phyloP scores from a whole-genome alignment of 140 eudicot genomes.

The Ambrosia hybrid region DNA sequence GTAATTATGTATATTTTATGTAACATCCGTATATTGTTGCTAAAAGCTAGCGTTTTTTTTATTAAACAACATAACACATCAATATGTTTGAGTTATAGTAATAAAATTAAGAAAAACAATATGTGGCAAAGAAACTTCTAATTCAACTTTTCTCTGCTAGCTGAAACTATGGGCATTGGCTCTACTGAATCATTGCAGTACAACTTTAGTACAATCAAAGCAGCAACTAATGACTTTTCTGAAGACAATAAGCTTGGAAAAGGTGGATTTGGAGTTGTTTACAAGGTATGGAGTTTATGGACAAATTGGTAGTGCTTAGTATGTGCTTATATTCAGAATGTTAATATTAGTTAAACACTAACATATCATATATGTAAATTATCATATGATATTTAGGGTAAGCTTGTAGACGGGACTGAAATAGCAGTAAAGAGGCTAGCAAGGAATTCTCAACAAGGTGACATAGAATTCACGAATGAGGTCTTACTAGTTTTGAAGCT shows the following conservation, averaged over 20 bases:
- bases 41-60: not conserved
- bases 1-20: too few relatives aligned
- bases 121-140: not conserved
- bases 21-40: too few relatives aligned
- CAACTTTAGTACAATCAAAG: slow-evolving; percentile 9
- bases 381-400: not conserved
- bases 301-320: not conserved
- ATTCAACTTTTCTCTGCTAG: not conserved
- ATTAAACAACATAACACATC: not conserved
- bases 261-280: slow-evolving; percentile 17
- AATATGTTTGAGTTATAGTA: not conserved
- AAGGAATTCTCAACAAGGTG: slow-evolving; percentile 4
- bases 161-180: not conserved
- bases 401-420: not conserved
- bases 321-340: not conserved
- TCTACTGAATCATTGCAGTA: not conserved
- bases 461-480: slow-evolving; percentile 11
- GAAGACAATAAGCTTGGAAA: slow-evolving; percentile 3
- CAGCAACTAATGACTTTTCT: not conserved
- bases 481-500: not conserved
- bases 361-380: not conserved
- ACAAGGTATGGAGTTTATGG: not conserved
- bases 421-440: slow-evolving; percentile 14
- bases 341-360: not conserved
- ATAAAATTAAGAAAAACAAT: not conserved